A percentile compares a stretch with the other conserved stretches of the same genome.
Evolutionary conservation across 257 asterid species (phyloP).

Genomic region (Penstemon davidsonii): DNA sequence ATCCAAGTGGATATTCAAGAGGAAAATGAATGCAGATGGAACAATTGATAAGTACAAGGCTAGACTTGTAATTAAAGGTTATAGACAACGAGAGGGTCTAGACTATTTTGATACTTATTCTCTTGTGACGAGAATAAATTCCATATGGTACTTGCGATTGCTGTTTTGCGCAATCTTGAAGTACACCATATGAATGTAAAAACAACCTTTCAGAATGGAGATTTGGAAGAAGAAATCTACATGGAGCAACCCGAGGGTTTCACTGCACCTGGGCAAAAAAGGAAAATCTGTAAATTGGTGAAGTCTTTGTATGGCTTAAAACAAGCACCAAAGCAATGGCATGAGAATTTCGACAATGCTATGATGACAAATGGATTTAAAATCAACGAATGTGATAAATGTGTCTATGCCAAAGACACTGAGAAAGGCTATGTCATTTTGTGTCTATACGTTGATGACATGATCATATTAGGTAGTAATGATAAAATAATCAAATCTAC

Average conservation of each 20-base stretch:
- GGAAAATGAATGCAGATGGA: conserved; percentile 2
- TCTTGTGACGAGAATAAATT: conserved; percentile 14
- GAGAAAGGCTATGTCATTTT: no score
- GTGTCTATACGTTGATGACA: no score
- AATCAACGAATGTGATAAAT: not conserved
- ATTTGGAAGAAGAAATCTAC: not conserved
- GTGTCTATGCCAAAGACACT: no score
- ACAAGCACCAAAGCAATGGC: not conserved
- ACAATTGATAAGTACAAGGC: not conserved
- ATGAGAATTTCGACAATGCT: not conserved
- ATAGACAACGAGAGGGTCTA: not conserved
- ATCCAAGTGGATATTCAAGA: not conserved
- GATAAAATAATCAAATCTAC: no score
- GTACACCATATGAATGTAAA: not conserved
- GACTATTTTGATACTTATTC: not conserved
- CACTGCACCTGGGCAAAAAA: no score
- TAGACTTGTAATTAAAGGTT: conserved; percentile 11
- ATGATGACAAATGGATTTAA: not conserved
- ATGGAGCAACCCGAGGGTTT: no score
- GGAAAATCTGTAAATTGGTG: not conserved
- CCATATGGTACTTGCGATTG: not conserved
- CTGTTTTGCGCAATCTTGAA: not conserved
- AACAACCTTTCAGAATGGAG: not conserved
- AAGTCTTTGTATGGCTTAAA: not conserved
- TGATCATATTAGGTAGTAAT: no score